Evolutionary conservation across 306 rosid genomes (phyloP).

Genomic region (Cucumis cinereus): DNA sequence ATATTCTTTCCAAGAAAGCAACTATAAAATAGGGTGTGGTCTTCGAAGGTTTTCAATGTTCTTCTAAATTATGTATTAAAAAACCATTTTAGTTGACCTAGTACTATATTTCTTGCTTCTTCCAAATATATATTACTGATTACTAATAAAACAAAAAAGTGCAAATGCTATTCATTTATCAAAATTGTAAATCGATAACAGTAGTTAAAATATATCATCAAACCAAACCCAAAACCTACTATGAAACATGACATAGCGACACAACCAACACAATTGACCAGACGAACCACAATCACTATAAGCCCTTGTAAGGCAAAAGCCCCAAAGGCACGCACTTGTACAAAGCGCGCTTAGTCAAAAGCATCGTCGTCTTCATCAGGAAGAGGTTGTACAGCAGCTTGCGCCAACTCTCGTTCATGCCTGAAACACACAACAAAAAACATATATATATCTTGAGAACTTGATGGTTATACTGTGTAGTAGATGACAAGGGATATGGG

Average conservation of each 20-base stretch:
- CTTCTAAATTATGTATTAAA: neutral
- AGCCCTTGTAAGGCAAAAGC: too few relatives aligned
- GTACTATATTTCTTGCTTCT: neutral
- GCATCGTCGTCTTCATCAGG: constrained; percentile 69
- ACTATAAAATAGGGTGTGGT: too few relatives aligned
- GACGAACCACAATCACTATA: neutral
- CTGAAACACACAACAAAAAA: neutral
- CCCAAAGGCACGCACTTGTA: neutral
- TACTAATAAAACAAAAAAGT: too few relatives aligned
- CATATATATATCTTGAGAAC: too few relatives aligned
- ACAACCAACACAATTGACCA: neutral
- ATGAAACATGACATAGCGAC: neutral
- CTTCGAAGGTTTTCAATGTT: too few relatives aligned
- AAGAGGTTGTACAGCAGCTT: constrained; percentile 66
- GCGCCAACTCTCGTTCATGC: constrained; percentile 56
- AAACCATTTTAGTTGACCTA: neutral
- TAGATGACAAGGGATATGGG: neutral
- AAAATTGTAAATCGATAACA: neutral
- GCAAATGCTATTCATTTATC: neutral
- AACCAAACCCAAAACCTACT: neutral
- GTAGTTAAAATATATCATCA: neutral
- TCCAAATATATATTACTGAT: neutral
- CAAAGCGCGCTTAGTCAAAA: constrained; percentile 25
- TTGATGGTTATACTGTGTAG: neutral
- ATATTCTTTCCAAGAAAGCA: too few relatives aligned